These are phyloP conservation scores for Quercus rubra DNA, from an alignment of 306 rosid genomes.

Conservation along the genomic window DNA sequence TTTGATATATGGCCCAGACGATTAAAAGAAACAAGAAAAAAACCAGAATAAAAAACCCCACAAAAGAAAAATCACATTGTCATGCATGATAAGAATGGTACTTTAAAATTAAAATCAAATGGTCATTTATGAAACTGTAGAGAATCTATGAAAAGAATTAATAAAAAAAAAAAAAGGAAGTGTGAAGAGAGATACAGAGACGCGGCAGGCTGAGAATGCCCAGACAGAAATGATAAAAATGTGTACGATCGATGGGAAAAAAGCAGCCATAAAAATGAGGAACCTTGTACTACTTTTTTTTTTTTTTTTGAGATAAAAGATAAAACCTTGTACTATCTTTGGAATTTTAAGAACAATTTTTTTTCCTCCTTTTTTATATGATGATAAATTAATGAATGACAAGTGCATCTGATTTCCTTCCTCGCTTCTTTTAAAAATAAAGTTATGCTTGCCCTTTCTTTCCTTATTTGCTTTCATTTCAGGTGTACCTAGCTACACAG, in stretches of 20 bases:
- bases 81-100: no score
- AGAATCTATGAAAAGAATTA: background rate
- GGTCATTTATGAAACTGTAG: background rate
- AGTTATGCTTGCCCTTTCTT: conserved; percentile 1
- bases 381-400: background rate
- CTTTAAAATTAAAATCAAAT: background rate
- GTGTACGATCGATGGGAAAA: conserved; percentile 15
- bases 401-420: background rate
- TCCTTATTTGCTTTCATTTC: background rate
- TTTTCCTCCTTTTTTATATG: background rate
- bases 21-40: no score
- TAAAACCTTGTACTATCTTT: conserved; percentile 16
- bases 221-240: background rate
- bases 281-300: conserved; percentile 12
- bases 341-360: conserved; percentile 4
- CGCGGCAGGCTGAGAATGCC: conserved; percentile 17
- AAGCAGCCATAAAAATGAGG: conserved; percentile 8
- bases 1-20: no score
- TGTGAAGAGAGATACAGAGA: background rate
- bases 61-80: no score
- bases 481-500: background rate
- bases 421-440: background rate
- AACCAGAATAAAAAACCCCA: no score
- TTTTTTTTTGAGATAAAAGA: no score
- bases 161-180: background rate